Evolutionary conservation across 805 yeast species (phyloP).

Genomic region (Myxozyma geophila): DNA sequence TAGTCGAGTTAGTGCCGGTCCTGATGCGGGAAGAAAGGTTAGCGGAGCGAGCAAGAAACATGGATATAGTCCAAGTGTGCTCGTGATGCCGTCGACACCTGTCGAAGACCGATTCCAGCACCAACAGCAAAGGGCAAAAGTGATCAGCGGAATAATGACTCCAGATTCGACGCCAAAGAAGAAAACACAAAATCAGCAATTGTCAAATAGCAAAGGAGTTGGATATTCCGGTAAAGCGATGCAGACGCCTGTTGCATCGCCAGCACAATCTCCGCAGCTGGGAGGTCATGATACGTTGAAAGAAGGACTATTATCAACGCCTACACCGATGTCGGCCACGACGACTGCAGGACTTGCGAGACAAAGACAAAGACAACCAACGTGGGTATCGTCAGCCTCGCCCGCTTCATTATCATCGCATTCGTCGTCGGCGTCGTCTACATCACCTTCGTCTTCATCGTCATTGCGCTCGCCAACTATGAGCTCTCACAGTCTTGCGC

Average conservation of each 20-base stretch:
- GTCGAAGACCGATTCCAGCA: too few relatives aligned
- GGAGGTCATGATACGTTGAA: background rate
- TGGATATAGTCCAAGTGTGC: background rate
- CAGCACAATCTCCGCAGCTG: background rate
- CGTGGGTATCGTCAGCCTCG: background rate
- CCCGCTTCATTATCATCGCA: background rate
- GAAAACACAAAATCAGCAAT: background rate
- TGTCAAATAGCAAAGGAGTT: too few relatives aligned
- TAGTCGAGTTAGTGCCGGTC: too few relatives aligned
- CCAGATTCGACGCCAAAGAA: slow-evolving; percentile 10
- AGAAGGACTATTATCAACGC: background rate
- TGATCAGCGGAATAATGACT: slow-evolving; percentile 6
- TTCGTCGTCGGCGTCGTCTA: background rate
- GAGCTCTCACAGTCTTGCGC: background rate
- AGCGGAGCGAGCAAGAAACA: background rate
- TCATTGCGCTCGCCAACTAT: background rate
- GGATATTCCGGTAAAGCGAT: background rate
- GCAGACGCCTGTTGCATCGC: background rate
- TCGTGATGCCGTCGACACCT: background rate
- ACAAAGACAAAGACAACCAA: background rate
- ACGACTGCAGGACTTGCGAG: background rate
- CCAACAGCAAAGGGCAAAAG: slow-evolving; percentile 1
- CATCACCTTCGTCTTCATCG: background rate
- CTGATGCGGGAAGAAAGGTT: too few relatives aligned
- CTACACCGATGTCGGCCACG: background rate